These are phyloP conservation scores for Tylopilus sp. DNA, from an alignment of 1,284 basidiomycete genomes.

Conservation along the genomic window DNA sequence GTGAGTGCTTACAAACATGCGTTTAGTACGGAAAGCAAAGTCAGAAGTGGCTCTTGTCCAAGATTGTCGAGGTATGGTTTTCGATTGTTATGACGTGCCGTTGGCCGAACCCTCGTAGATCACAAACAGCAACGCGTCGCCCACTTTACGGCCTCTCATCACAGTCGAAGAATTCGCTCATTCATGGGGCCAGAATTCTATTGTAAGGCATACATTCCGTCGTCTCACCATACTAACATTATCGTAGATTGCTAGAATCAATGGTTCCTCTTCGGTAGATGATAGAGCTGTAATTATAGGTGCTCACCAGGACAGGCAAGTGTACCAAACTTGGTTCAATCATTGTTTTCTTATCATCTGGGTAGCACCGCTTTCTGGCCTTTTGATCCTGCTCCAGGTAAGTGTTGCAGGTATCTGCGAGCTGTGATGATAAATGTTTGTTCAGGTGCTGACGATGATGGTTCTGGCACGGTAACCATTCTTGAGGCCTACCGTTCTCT, in stretches of 20 bases:
- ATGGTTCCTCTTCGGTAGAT: slow-evolving; percentile 71
- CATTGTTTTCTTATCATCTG: slow-evolving; percentile 16
- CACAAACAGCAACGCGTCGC: slow-evolving; percentile 69
- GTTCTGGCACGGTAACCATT: slow-evolving; percentile 93
- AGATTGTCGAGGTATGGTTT: slow-evolving; percentile 70
- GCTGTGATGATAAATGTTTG: slow-evolving; percentile 9
- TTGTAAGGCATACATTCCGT: slow-evolving; percentile 62
- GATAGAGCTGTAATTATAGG: slow-evolving; percentile 75
- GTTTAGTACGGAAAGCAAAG: slow-evolving; percentile 80
- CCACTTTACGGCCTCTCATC: slow-evolving; percentile 67
- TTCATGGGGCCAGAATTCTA: slow-evolving; percentile 92
- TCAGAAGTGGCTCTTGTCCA: slow-evolving; percentile 86
- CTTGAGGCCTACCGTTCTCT: slow-evolving; percentile 91
- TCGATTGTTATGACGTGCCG: slow-evolving; percentile 5
- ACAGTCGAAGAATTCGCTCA: slow-evolving; percentile 87
- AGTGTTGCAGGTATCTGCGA: slow-evolving; percentile 27
- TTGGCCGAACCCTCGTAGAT: slow-evolving; percentile 58
- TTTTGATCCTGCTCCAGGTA: slow-evolving; percentile 90
- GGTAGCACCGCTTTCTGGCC: slow-evolving; percentile 87
- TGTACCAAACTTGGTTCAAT: slow-evolving; percentile 22
- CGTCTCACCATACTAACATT: slow-evolving; percentile 2
- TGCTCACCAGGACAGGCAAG: slow-evolving; percentile 91
- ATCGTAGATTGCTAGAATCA: slow-evolving; percentile 74
- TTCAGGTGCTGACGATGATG: slow-evolving; percentile 88
- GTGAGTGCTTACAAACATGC: slow-evolving; percentile 18